These are phyloP conservation scores for Leersia perrieri DNA, from an alignment of 176 grass and related monocot species.

Conservation along the genomic window DNA sequence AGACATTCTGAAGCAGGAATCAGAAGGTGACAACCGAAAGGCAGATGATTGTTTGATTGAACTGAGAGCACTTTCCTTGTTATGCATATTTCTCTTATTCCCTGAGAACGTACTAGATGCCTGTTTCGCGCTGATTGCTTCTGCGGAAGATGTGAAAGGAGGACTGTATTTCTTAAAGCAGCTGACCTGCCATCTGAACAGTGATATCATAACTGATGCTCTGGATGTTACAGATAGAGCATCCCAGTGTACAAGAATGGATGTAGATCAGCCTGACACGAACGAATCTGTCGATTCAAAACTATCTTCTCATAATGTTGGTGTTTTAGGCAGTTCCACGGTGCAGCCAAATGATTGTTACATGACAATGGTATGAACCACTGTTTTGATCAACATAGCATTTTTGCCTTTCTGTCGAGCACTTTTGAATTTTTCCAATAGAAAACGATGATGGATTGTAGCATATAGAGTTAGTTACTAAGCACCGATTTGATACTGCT, in stretches of 20 bases:
- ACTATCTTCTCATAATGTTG: conserved; percentile 10
- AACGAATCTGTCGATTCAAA: conserved; percentile 39
- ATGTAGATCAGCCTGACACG: conserved; percentile 24
- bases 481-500: not conserved
- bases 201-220: conserved; percentile 39
- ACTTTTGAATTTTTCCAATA: conserved; percentile 3
- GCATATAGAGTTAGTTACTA: not conserved
- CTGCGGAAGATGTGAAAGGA: conserved; percentile 49
- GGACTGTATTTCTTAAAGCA: conserved; percentile 80
- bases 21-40: conserved; percentile 35
- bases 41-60: conserved; percentile 60
- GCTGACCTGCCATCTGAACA: conserved; percentile 57
- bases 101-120: conserved; percentile 76
- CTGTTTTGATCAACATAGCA: conserved; percentile 12
- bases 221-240: conserved; percentile 24
- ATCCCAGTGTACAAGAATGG: conserved; percentile 32
- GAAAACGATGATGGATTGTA: conserved; percentile 12
- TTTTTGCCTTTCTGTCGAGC: conserved; percentile 27
- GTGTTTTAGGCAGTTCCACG: conserved; percentile 30
- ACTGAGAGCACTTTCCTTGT: conserved; percentile 64
- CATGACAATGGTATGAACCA: conserved; percentile 69
- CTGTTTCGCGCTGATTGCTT: conserved; percentile 68
- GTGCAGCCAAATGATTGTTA: conserved; percentile 58
- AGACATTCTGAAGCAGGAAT: conserved; percentile 57
- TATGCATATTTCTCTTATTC: conserved; percentile 80